Conservation (phyloP, 768 basidiomycete species). For the Lentinus brumalis region DNA sequence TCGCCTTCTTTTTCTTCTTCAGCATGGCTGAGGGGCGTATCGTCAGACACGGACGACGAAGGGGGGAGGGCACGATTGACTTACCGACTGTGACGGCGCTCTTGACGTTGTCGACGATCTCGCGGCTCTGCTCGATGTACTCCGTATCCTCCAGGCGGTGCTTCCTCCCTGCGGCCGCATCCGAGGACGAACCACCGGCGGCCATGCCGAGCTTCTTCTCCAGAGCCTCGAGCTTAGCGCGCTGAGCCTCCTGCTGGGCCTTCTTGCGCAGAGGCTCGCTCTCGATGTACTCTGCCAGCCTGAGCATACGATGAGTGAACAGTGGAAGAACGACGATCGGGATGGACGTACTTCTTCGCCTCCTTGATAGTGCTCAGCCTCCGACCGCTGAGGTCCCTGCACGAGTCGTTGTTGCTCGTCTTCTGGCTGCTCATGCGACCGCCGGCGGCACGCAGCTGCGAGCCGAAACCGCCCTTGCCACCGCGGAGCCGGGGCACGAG, state of each 20-base stretch:
- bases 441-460: constrained; percentile 93
- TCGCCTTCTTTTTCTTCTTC: constrained; percentile 78
- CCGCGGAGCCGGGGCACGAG: constrained; percentile 77
- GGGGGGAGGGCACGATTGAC: constrained; percentile 25
- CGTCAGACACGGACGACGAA: too few relatives aligned
- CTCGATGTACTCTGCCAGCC: constrained; percentile 85
- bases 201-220: constrained; percentile 81
- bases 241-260: constrained; percentile 74
- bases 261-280: constrained; percentile 79
- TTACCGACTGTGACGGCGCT: constrained; percentile 85
- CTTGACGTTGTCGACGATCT: constrained; percentile 89
- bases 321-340: neutral
- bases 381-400: constrained; percentile 88
- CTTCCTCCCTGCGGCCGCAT: constrained; percentile 70
- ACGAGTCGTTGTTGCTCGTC: constrained; percentile 93
- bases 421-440: constrained; percentile 97
- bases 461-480: constrained; percentile 98
- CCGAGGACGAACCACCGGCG: constrained; percentile 38
- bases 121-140: constrained; percentile 88
- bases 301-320: constrained; percentile 31
- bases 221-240: constrained; percentile 80
- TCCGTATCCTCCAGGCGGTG: constrained; percentile 91
- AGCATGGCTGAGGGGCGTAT: constrained; percentile 48
- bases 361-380: constrained; percentile 94
- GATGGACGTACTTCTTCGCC: constrained; percentile 75